Conservation (phyloP, 1,139 yeast genomes). For the Candida smagusa region DNA sequence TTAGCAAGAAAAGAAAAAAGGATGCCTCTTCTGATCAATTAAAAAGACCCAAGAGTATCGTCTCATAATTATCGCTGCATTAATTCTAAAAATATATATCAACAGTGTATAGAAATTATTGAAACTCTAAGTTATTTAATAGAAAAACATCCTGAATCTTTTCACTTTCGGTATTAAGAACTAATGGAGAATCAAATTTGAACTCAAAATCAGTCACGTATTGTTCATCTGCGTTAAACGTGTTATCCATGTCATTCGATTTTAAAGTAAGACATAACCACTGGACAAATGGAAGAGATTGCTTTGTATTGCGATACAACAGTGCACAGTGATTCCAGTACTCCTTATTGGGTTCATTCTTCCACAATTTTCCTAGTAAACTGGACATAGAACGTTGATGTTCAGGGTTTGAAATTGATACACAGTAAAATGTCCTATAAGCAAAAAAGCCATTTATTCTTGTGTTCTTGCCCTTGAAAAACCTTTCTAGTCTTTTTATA, state of each 20-base stretch:
- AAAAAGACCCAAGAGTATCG: slow-evolving; percentile 15
- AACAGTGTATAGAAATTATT: too few species aligned
- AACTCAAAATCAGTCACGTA: background rate
- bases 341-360: slow-evolving; percentile 20
- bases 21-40: slow-evolving; percentile 11
- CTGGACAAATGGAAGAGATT: slow-evolving; percentile 14
- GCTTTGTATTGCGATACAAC: slow-evolving; percentile 19
- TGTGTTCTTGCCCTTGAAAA: slow-evolving; percentile 2
- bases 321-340: slow-evolving; percentile 31
- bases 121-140: too few species aligned
- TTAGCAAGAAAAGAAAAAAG: slow-evolving; percentile 28
- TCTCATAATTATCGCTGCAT: slow-evolving; percentile 1
- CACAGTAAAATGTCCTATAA: slow-evolving; percentile 32
- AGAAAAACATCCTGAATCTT: too few species aligned
- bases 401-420: slow-evolving; percentile 19
- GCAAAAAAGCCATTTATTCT: slow-evolving; percentile 35
- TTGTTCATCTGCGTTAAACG: background rate
- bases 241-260: background rate
- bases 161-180: too few species aligned
- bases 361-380: slow-evolving; percentile 28
- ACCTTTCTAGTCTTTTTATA: background rate
- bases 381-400: slow-evolving; percentile 23
- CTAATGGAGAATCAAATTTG: background rate
- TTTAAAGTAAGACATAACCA: slow-evolving; percentile 15
- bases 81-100: background rate